These are phyloP conservation scores for Saturnispora besseyi DNA, from an alignment of 805 yeast genomes.

Conservation along the genomic window DNA sequence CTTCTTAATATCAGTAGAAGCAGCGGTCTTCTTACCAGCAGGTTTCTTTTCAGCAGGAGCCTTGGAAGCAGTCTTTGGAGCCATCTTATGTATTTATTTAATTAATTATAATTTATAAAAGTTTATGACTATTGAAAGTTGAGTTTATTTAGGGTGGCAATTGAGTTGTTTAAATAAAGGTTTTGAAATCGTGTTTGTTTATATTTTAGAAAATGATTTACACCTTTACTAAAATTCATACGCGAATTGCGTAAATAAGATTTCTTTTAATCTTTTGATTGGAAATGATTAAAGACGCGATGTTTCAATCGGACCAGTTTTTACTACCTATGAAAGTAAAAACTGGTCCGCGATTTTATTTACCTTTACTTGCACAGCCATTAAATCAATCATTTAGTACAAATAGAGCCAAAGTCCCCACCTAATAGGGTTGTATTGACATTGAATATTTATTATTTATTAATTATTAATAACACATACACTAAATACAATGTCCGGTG, in stretches of 20 bases:
- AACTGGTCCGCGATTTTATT: slow-evolving; percentile 4
- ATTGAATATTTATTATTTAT: not conserved
- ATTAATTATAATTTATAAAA: not conserved
- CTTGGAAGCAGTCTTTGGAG: slow-evolving; percentile 81
- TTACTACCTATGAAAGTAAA: slow-evolving; percentile 15
- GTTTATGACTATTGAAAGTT: not conserved
- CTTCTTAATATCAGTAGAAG: slow-evolving; percentile 71
- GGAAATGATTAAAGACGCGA: slow-evolving; percentile 9
- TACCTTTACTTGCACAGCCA: not conserved
- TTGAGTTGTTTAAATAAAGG: slow-evolving; percentile 1
- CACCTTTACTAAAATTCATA: not conserved
- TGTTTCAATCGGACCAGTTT: slow-evolving; percentile 13
- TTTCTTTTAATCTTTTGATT: not conserved
- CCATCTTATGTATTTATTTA: slow-evolving; percentile 36
- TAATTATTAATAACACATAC: not conserved
- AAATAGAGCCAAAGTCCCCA: slow-evolving; percentile 3
- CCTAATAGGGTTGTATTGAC: not conserved
- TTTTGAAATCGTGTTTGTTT: not conserved
- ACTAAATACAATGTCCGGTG: slow-evolving; percentile 43
- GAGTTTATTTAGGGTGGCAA: not conserved
- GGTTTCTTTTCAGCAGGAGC: slow-evolving; percentile 96
- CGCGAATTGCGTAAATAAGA: not conserved
- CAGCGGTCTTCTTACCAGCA: slow-evolving; percentile 81
- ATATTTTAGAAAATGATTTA: not conserved
- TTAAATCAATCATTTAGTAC: not conserved